These are phyloP conservation scores for Fusarium denticulatum DNA, from an alignment of 2,329 filamentous ascomycete genomes.

Conservation along the genomic window DNA sequence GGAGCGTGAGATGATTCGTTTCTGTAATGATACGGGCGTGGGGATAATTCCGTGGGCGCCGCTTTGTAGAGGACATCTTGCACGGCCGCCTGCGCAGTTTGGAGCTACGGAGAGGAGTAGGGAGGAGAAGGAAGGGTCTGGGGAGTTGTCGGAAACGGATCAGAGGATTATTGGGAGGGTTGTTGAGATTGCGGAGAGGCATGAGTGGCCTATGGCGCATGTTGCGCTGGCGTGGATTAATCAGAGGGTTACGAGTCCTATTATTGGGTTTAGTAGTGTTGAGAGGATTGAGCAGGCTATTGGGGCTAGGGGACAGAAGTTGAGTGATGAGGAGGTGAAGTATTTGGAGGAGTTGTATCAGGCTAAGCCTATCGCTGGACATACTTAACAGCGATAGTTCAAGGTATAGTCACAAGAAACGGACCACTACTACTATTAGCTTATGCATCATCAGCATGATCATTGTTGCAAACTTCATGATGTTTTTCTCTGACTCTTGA, in stretches of 20 bases:
- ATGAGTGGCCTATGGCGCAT: constrained; percentile 29
- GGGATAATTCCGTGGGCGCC: constrained; percentile 36
- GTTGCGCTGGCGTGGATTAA: constrained; percentile 31
- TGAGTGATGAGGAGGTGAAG: constrained; percentile 7
- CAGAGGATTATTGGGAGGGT: constrained; percentile 18
- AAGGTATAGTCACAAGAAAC: background rate
- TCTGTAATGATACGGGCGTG: constrained; percentile 50
- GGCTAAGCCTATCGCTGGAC: constrained; percentile 20
- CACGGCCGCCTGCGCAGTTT: constrained; percentile 9
- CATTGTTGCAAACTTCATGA: background rate
- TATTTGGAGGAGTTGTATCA: constrained; percentile 33
- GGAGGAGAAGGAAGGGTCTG: constrained; percentile 16
- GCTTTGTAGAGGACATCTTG: constrained; percentile 30
- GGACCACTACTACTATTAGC: no score
- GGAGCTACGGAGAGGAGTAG: constrained; percentile 24
- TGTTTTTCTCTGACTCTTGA: background rate
- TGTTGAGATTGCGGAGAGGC: constrained; percentile 12
- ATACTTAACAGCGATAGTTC: background rate
- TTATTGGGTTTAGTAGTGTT: constrained; percentile 30
- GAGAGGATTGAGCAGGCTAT: constrained; percentile 33
- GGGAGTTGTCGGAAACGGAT: constrained; percentile 17
- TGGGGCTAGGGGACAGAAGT: constrained; percentile 7
- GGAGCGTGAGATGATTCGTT: constrained; percentile 57
- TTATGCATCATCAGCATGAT: fast-evolving
- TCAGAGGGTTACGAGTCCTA: constrained; percentile 19